These are phyloP conservation scores for Pseudogymnoascus sp. DNA, from an alignment of 2,329 filamentous ascomycete genomes.

Conservation along the genomic window DNA sequence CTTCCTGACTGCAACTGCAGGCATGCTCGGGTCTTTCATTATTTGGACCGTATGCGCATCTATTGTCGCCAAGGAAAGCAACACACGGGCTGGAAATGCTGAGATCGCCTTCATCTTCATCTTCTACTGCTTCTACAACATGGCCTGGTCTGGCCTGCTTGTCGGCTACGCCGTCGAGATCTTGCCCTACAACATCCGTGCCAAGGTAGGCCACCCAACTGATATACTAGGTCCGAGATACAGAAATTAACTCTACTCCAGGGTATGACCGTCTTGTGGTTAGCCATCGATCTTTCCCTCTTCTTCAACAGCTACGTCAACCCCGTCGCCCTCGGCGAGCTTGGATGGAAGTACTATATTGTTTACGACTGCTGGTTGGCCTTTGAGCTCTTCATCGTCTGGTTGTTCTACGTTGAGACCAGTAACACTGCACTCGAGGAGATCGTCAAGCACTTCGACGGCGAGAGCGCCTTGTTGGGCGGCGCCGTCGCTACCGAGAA, in stretches of 20 bases:
- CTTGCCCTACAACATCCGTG: constrained; percentile 24
- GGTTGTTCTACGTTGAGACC: constrained; percentile 35
- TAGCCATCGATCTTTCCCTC: constrained; percentile 33
- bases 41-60: constrained; percentile 27
- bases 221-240: neutral
- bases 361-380: constrained; percentile 33
- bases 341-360: constrained; percentile 35
- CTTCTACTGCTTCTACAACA: constrained; percentile 39
- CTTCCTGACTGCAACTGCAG: constrained; percentile 21
- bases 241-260: neutral
- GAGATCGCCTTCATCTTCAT: constrained; percentile 43
- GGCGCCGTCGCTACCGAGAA: constrained; percentile 22
- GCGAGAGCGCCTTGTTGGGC: constrained; percentile 32
- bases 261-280: constrained; percentile 29
- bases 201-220: constrained; percentile 16
- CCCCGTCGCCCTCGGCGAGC: constrained; percentile 29
- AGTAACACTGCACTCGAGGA: constrained; percentile 38
- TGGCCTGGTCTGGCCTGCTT: constrained; percentile 25
- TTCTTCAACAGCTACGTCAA: constrained; percentile 34
- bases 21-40: constrained; percentile 21
- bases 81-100: constrained; percentile 17
- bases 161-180: constrained; percentile 26
- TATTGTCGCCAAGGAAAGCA: constrained; percentile 23
- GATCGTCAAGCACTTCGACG: constrained; percentile 39
- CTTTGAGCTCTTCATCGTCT: constrained; percentile 23